Base-by-base conservation (phyloP, 2,329 filamentous ascomycete genomes). In the Aspergillus udagawae region DNA sequence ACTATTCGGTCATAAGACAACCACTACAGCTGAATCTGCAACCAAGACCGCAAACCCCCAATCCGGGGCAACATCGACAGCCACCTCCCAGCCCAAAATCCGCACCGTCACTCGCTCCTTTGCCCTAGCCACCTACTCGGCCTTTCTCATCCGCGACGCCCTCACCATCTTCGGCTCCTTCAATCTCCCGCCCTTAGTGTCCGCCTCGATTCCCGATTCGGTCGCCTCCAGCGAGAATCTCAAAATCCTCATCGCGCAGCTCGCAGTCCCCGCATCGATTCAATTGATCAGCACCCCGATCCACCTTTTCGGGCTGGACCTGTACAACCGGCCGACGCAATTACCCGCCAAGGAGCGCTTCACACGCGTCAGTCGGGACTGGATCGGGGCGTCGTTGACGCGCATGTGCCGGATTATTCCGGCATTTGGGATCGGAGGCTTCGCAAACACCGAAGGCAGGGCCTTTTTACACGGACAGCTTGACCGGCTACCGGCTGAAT, bases 361-460 rank as follows among this genome's bases (percentile, higher is more conserved):
- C 70, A 68, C 73, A 0, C 82, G 84, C 51, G 83, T 96, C 14
- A 79, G 83, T 58, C 80, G 83, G 63, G 91, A 94, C 70, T 96
- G 91, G 89, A 77, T 82, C 10, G 81, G 88, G 57, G 92, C 89
- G 70, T 84, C 85, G 9, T 71, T 84, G 25, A 90, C 91, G 14
- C 79, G 92, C 60, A 88, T 96, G 74, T 89, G 89, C 63, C 82
- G 92, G 58, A 95, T 96, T 65, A 82, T 95, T 17, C 92, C 91
- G 41, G 92, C 92, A 0, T 96, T 94, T 79, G 92, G 92, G 0
- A 82, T 95, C 6, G 92, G 92, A 0, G 91, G 91, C 0, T 90
- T 95, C 10, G 87, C 94, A 12, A 96, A 96, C 74, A 81, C 80
- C 4, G 70, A 73, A 50, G 67, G 69, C 1, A 59, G 69, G n/a